These are phyloP conservation scores for Kuraishia cidri DNA, from an alignment of 805 yeast species.

Conservation along the genomic window DNA sequence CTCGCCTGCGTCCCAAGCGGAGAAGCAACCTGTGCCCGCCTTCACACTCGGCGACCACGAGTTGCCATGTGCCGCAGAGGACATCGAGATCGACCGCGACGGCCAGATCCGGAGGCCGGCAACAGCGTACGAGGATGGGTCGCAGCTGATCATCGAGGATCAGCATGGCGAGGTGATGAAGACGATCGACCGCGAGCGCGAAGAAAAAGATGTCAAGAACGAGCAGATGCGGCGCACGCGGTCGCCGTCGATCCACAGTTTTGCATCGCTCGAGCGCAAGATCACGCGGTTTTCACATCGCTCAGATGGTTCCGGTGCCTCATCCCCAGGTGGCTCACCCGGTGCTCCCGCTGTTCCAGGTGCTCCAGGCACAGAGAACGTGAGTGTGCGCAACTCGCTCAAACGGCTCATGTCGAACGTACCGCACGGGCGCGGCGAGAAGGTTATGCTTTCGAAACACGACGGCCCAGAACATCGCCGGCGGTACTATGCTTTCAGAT, in stretches of 20 bases:
- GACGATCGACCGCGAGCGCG: not conserved
- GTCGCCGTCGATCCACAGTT: slow-evolving; percentile 8
- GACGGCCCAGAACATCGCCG: slow-evolving; percentile 16
- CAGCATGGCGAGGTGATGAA: slow-evolving; percentile 68
- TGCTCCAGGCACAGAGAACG: not conserved
- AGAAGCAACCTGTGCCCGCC: not conserved
- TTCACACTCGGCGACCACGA: not conserved
- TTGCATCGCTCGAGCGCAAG: slow-evolving; percentile 8
- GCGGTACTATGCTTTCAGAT: slow-evolving; percentile 61
- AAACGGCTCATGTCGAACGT: not conserved
- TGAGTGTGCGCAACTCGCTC: not conserved
- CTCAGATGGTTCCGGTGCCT: not conserved
- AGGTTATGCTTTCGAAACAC: not conserved
- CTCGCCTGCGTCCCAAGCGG: not conserved
- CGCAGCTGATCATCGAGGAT: slow-evolving; percentile 68
- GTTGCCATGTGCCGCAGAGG: not conserved
- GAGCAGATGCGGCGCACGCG: not conserved
- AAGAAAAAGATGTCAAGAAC: not conserved
- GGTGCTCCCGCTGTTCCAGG: not conserved
- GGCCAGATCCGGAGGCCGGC: slow-evolving; percentile 20
- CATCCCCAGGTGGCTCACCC: not conserved
- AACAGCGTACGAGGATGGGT: slow-evolving; percentile 62
- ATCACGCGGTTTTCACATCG: slow-evolving; percentile 3
- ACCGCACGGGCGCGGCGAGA: not conserved
- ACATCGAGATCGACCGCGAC: slow-evolving; percentile 1